These are phyloP conservation scores for Schwanniomyces occidentalis DNA, from an alignment of 805 yeast species.

Conservation along the genomic window DNA sequence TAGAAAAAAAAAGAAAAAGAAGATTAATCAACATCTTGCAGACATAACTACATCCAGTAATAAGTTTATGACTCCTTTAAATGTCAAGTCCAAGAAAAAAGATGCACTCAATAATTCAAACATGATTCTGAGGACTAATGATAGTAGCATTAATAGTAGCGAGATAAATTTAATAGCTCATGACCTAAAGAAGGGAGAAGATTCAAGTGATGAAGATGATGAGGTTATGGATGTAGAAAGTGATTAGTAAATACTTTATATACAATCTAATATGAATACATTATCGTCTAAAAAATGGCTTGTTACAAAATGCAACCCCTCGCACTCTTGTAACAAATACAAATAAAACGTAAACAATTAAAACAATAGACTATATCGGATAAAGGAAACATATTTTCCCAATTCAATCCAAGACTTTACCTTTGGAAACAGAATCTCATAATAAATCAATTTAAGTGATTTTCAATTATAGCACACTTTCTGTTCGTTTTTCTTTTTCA, in stretches of 20 bases:
- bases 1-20: conserved; percentile 10
- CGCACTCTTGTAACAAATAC: too few relatives aligned
- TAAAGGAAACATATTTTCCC: too few relatives aligned
- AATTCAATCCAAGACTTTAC: too few relatives aligned
- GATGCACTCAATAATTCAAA: neutral
- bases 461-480: too few relatives aligned
- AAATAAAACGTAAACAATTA: too few relatives aligned
- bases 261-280: too few relatives aligned
- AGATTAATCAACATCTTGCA: conserved; percentile 8
- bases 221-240: conserved; percentile 61
- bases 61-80: conserved; percentile 24
- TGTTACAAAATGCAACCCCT: too few relatives aligned
- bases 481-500: too few relatives aligned
- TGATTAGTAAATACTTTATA: conserved; percentile 35
- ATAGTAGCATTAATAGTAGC: neutral
- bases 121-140: neutral
- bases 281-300: too few relatives aligned
- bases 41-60: conserved; percentile 11
- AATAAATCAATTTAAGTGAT: too few relatives aligned
- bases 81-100: conserved; percentile 13
- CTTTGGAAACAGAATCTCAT: too few relatives aligned
- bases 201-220: conserved; percentile 53
- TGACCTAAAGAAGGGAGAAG: conserved; percentile 45
- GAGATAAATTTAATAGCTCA: conserved; percentile 40
- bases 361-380: too few relatives aligned